Base-by-base conservation (phyloP, 1,139 yeast species). In the Blastobotrys serpentis region DNA sequence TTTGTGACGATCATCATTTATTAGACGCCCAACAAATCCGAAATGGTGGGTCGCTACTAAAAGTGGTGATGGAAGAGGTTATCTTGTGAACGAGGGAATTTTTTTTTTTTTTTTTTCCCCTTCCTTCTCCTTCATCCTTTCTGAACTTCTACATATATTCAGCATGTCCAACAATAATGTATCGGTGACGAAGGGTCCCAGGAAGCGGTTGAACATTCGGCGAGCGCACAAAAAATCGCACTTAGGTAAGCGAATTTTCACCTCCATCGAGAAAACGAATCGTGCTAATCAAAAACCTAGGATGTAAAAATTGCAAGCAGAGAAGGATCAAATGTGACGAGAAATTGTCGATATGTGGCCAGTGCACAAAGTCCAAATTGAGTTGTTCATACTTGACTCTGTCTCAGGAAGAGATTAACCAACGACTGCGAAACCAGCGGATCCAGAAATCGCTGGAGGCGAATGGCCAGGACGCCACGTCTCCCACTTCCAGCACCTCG, bases 291-390 rank as follows among this genome's bases (percentile, higher is more conserved):
- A 6, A 10, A 23, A 23, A 5, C 10, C 26, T 23, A 48, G 82
- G 84, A 26, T 82, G 87, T 66, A 80, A 81, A 3, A 81, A 84
- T 34, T 82, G 87, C 66, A 81, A 82, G 58, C 75, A 78, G 56
- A 73, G 86, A 52, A 69, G 86, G 52, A 80, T 82, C 61, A 82
- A 82, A 60, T 82, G 87, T 65, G 86, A 82, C 64, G 87, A 82
- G 61, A 73, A 75, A 49, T 68, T 81, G 26, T 86, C 86, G 0
- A 71, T 75, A 30, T 82, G 87, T 58, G 69, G 75, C 46, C 82
- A 81, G 59, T 82, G 86, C 60, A 60, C 73, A 47, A 77, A 81
- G 62, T 82, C 85, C 6, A 79, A 80, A 46, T 52, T 56, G 6
- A 48, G 51, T 10, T 64, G 68, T 50, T 64, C 68, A 2, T 64